A percentile compares a stretch with the other conserved stretches of the same genome.
These are phyloP conservation scores for Castanea crenata DNA, from an alignment of 306 rosid species.

Conservation along the genomic window DNA sequence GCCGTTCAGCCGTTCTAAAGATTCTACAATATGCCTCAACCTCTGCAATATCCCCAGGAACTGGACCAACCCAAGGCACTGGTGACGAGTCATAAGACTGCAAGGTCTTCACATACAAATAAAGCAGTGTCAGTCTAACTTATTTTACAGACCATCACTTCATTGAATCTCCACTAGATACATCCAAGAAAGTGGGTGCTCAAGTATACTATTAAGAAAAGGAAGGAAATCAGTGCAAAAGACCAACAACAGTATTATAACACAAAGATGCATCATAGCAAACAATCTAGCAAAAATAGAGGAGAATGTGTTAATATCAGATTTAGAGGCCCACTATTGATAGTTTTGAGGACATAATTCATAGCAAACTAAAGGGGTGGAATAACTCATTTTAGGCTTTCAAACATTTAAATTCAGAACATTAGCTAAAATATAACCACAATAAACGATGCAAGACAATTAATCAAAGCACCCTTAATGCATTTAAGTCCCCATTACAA, in stretches of 20 bases:
- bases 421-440: not conserved
- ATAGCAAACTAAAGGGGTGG: not conserved
- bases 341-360: not conserved
- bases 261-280: not conserved
- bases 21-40: constrained; percentile 95
- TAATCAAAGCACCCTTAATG: not conserved
- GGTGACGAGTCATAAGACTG: constrained; percentile 42
- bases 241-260: not conserved
- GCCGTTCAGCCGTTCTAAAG: constrained; percentile 69
- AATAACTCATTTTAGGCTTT: not conserved
- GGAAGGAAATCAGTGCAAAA: not conserved
- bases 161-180: not conserved
- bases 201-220: not conserved
- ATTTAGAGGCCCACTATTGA: not conserved
- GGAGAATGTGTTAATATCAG: not conserved
- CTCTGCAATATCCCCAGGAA: constrained; percentile 97
- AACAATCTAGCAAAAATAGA: not conserved
- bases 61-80: constrained; percentile 72
- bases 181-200: not conserved
- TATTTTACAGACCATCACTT: not conserved
- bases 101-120: constrained; percentile 39
- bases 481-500: not conserved
- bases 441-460: not conserved
- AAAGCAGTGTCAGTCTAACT: constrained; percentile 14
- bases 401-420: not conserved